Percentiles rank a stretch among this genome's conserved stretches.
Evolutionary conservation across 2,329 filamentous ascomycete genomes (phyloP).

Genomic region (Diaporthe sp.): DNA sequence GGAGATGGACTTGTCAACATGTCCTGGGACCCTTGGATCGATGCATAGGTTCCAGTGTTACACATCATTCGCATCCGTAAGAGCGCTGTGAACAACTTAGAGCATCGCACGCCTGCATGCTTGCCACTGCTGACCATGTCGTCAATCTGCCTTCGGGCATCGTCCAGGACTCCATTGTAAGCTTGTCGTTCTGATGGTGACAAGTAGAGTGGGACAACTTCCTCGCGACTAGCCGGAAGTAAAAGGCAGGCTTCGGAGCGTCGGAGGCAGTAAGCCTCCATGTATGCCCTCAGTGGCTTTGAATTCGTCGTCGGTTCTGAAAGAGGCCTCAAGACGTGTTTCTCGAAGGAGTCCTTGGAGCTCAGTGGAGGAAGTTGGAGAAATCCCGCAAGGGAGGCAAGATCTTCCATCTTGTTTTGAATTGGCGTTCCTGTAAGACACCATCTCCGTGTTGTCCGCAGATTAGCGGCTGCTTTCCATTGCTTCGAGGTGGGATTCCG

Average conservation of each 20-base stretch:
- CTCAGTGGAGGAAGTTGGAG: constrained; percentile 59
- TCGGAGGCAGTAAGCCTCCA: constrained; percentile 57
- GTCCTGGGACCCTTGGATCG: background rate
- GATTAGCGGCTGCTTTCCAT: constrained; percentile 57
- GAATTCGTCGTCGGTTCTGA: constrained; percentile 46
- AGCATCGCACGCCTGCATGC: background rate
- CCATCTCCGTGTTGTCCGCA: constrained; percentile 63
- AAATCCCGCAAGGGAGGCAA: constrained; percentile 65
- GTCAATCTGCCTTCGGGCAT: background rate
- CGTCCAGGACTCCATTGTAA: background rate
- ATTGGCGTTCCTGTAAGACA: constrained; percentile 68
- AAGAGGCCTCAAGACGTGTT: constrained; percentile 58
- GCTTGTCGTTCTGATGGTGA: background rate
- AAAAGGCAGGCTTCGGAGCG: constrained; percentile 57
- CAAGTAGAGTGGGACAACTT: constrained; percentile 46
- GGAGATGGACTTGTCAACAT: background rate
- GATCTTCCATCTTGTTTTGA: constrained; percentile 66
- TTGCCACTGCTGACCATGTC: constrained; percentile 16
- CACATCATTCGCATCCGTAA: constrained; percentile 27
- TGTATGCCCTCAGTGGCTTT: constrained; percentile 53
- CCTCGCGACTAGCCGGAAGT: constrained; percentile 44
- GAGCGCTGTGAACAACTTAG: constrained; percentile 15
- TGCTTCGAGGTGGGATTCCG: constrained; percentile 61
- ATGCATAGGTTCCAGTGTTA: constrained; percentile 5
- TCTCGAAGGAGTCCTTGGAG: constrained; percentile 55